phyloP scores from a whole-genome alignment of 2,329 filamentous ascomycete species.

The Pestalotiopsis sp. region DNA sequence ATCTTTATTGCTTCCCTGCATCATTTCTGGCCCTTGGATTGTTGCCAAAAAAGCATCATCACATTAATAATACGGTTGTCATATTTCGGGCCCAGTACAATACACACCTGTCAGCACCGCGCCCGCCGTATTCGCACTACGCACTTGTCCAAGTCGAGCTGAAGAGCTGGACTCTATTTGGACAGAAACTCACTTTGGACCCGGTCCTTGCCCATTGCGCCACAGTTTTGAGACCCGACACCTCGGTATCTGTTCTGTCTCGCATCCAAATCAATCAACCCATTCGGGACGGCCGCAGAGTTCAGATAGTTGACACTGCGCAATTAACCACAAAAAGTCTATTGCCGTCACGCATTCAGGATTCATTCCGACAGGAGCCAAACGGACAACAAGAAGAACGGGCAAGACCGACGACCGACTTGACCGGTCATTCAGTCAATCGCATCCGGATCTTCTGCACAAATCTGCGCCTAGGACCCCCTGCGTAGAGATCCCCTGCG shows the following conservation, averaged over 20 bases:
- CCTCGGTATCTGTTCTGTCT: constrained; percentile 9
- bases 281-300: constrained; percentile 1
- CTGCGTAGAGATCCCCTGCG: constrained; percentile 5
- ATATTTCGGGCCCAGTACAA: neutral
- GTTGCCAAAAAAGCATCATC: neutral
- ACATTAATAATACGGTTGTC: neutral
- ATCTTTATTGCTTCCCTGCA: neutral
- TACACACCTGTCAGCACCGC: neutral
- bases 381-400: neutral
- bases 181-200: neutral
- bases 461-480: neutral
- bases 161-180: neutral
- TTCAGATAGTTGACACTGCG: neutral
- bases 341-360: neutral
- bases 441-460: neutral
- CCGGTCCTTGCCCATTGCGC: constrained; percentile 3
- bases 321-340: neutral
- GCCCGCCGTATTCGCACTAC: neutral
- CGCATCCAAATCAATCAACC: neutral
- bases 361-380: neutral
- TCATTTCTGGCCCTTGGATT: neutral
- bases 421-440: neutral
- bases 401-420: neutral
- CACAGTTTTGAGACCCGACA: constrained; percentile 5
- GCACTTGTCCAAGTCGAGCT: neutral